Evolutionary conservation across 306 rosid genomes (phyloP).

Genomic region (Dalbergia oliveri): DNA sequence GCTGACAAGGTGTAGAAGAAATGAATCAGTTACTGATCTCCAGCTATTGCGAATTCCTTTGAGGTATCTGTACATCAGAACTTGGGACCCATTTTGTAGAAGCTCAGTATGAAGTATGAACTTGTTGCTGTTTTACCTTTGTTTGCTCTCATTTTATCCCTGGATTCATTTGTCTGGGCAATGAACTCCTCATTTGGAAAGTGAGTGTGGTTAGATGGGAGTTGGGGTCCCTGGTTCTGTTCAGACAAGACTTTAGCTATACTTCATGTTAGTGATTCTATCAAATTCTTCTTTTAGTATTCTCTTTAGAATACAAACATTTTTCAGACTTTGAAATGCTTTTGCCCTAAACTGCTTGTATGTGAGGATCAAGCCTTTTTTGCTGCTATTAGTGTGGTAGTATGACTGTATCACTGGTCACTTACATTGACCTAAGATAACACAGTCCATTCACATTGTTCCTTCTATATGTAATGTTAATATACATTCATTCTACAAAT

Average conservation of each 20-base stretch:
- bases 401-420: neutral
- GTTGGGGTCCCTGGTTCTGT: constrained; percentile 14
- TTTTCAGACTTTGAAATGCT: constrained; percentile 15
- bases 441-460: constrained; percentile 33
- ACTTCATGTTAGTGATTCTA: constrained; percentile 2
- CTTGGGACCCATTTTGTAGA: neutral
- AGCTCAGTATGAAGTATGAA: constrained; percentile 32
- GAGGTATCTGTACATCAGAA: neutral
- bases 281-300: constrained; percentile 21
- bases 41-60: constrained; percentile 10
- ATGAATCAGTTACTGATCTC: constrained; percentile 45
- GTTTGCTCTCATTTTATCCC: constrained; percentile 1
- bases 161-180: constrained; percentile 11
- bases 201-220: neutral
- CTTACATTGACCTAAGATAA: constrained; percentile 25
- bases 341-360: constrained; percentile 8
- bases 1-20: constrained; percentile 55
- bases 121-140: neutral
- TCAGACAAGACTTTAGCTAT: constrained; percentile 4
- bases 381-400: neutral
- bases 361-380: constrained; percentile 6
- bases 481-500: neutral
- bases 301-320: constrained; percentile 35
- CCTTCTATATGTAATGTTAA: constrained; percentile 5
- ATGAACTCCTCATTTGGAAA: neutral